Evolutionary conservation across 73 alveolate species (phyloP).

Genomic region (Paramecium pentaurelia): DNA sequence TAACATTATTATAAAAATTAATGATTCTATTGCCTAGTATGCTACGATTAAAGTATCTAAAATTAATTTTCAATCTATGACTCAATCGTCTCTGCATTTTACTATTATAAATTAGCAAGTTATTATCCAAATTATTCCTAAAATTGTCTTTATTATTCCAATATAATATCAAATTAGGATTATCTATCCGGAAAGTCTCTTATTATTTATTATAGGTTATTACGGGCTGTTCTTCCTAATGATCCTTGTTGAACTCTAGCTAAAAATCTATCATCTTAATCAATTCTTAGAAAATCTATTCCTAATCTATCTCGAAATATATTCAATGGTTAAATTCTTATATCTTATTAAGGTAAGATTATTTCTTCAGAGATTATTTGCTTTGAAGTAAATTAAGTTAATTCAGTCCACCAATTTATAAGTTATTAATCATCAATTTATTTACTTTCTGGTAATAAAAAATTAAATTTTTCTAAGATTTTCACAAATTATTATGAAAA

Average conservation of each 20-base stretch:
- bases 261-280: not conserved
- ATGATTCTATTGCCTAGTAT: not conserved
- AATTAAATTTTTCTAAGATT: not conserved
- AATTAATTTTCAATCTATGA: not conserved
- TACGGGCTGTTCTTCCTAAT: not conserved
- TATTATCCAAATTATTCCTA: not conserved
- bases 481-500: not conserved
- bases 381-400: not conserved
- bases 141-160: not conserved
- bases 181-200: not conserved
- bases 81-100: not conserved
- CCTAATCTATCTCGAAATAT: not conserved
- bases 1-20: no score
- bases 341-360: not conserved
- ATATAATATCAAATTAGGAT: not conserved
- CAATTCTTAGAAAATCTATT: not conserved
- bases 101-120: not conserved
- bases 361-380: not conserved
- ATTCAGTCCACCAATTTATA: constrained; percentile 15
- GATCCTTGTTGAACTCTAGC: not conserved
- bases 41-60: not conserved
- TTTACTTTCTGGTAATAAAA: not conserved
- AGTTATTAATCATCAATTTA: not conserved
- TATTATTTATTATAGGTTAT: not conserved
- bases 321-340: not conserved